Evolutionary conservation across 176 grass and related monocot genomes (phyloP).

Genomic region (Oryza glaberrima): DNA sequence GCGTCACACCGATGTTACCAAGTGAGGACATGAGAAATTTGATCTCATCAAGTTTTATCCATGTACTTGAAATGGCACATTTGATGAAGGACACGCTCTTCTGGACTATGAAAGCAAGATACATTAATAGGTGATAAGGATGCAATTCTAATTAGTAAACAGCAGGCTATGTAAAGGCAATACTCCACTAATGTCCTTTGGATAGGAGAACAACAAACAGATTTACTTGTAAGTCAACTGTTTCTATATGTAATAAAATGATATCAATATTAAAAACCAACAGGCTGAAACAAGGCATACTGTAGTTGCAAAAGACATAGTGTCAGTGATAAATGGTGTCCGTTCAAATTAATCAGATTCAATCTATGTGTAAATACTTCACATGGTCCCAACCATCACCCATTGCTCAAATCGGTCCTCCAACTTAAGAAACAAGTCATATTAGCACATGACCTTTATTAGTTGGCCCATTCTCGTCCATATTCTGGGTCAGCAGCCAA

Average conservation of each 20-base stretch:
- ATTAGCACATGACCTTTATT: background rate
- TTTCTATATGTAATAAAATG: slow-evolving; percentile 2
- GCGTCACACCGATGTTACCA: slow-evolving; percentile 60
- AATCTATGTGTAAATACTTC: background rate
- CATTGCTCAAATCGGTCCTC: background rate
- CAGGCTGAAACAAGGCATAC: slow-evolving; percentile 9
- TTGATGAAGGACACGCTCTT: slow-evolving; percentile 53
- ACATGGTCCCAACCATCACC: background rate
- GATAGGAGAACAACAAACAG: slow-evolving; percentile 16
- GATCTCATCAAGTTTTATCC: slow-evolving; percentile 56
- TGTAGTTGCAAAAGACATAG: background rate
- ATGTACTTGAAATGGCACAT: slow-evolving; percentile 64
- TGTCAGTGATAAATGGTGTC: background rate
- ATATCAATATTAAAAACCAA: background rate
- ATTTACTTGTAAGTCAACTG: slow-evolving; percentile 21
- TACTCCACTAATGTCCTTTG: slow-evolving; percentile 15
- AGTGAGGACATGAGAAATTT: slow-evolving; percentile 76
- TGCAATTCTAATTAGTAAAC: slow-evolving; percentile 11
- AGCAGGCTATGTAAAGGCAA: slow-evolving; percentile 21
- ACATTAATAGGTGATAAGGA: slow-evolving; percentile 40
- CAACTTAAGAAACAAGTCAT: background rate
- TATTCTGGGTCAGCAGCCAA: background rate
- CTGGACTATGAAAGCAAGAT: slow-evolving; percentile 62
- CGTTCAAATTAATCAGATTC: slow-evolving; percentile 6
- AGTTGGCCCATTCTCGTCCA: background rate